Evolutionary conservation across 495 filamentous ascomycete genomes (phyloP).

Genomic region (Filosporella fistucella): DNA sequence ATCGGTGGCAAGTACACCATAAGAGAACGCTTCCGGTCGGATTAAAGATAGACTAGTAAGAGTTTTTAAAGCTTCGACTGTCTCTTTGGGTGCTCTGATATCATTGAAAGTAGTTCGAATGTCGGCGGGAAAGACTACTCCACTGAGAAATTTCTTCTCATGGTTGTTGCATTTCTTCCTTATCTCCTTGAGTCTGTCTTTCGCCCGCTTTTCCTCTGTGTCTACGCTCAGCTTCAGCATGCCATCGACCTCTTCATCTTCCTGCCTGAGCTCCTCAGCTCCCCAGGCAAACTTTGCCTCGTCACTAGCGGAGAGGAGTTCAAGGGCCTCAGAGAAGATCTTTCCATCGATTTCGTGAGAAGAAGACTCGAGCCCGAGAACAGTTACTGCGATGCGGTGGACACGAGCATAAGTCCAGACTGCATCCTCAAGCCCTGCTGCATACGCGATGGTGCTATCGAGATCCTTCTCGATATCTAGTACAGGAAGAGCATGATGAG

Average conservation of each 20-base stretch:
- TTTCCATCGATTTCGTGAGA: conserved; percentile 12
- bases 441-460: conserved; percentile 14
- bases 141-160: conserved; percentile 78
- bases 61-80: conserved; percentile 83
- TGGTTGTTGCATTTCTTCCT: conserved; percentile 54
- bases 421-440: conserved; percentile 40
- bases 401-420: conserved; percentile 58
- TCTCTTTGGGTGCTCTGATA: conserved; percentile 75
- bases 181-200: conserved; percentile 20
- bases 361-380: conserved; percentile 40
- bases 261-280: conserved; percentile 27
- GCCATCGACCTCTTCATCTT: conserved; percentile 17
- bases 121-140: conserved; percentile 74
- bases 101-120: conserved; percentile 83
- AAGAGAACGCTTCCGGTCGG: conserved; percentile 91
- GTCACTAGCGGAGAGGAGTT: conserved; percentile 41
- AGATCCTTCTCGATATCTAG: conserved; percentile 26
- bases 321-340: conserved; percentile 26
- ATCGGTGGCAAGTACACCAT: conserved; percentile 89
- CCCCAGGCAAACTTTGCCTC: conserved; percentile 38
- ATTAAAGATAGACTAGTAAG: conserved; percentile 83
- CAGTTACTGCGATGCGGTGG: conserved; percentile 55
- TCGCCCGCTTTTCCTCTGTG: conserved; percentile 8
- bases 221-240: background rate
- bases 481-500: background rate